Evolutionary conservation across 768 basidiomycete species (phyloP).

Genomic region (Lactarius psammicola): DNA sequence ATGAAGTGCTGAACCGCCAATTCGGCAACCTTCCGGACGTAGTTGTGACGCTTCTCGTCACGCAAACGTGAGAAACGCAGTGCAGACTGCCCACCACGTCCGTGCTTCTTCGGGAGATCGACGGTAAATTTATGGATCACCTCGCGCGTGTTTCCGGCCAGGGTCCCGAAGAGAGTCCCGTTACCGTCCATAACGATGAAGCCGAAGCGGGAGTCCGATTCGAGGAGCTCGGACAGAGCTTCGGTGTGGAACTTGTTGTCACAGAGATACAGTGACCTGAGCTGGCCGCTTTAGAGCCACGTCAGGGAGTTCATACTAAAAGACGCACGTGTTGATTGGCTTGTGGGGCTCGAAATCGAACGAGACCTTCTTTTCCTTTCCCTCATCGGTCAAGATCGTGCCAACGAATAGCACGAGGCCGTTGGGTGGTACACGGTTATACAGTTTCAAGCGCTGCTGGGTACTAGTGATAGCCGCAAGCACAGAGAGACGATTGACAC

Average conservation of each 20-base stretch:
- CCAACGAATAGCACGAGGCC: conserved; percentile 98
- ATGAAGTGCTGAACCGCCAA: conserved; percentile 97
- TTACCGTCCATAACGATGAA: conserved; percentile 99
- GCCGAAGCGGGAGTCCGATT: conserved; percentile 96
- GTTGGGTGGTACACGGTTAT: conserved; percentile 94
- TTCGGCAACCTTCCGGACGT: conserved; percentile 98
- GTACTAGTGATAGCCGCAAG: conserved; percentile 98
- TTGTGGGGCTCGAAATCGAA: conserved; percentile 99
- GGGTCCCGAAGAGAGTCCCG: conserved; percentile 92
- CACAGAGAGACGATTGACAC: conserved; percentile 96
- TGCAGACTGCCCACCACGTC: conserved; percentile 99
- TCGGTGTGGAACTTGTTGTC: conserved; percentile 99
- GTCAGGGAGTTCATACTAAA: not conserved
- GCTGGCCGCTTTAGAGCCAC: conserved; percentile 4
- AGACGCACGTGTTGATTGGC: conserved; percentile 92
- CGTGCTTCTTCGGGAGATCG: conserved; percentile 99
- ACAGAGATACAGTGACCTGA: conserved; percentile 93
- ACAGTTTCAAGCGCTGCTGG: conserved; percentile 95
- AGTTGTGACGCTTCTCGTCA: conserved; percentile 99
- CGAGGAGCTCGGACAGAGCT: conserved; percentile 91
- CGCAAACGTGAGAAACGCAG: conserved; percentile 99
- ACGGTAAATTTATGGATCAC: conserved; percentile 98
- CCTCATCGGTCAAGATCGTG: conserved; percentile 96
- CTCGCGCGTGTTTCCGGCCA: conserved; percentile 96
- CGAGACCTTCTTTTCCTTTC: conserved; percentile 98